Conservation (phyloP, 495 filamentous ascomycete species). For the Daldinia grandis region DNA sequence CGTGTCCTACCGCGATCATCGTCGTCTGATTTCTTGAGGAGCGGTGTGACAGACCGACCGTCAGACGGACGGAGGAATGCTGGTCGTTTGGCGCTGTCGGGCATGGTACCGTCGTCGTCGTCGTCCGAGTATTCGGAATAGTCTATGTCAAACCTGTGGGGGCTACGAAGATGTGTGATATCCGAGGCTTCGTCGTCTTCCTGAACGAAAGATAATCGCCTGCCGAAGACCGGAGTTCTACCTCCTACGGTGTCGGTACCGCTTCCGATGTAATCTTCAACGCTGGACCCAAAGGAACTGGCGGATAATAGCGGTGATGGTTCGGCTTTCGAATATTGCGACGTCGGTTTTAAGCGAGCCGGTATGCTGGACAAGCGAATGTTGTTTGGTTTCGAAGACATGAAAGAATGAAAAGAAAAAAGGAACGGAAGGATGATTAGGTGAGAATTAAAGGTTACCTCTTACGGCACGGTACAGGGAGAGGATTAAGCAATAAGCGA, state of each 20-base stretch:
- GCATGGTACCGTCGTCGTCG: conserved; percentile 45
- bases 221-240: conserved; percentile 32
- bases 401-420: neutral
- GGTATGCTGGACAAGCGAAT: conserved; percentile 40
- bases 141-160: conserved; percentile 25
- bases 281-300: conserved; percentile 39
- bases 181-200: conserved; percentile 39
- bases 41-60: conserved; percentile 62
- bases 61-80: conserved; percentile 59
- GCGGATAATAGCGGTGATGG: conserved; percentile 37
- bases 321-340: conserved; percentile 30
- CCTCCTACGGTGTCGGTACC: conserved; percentile 42
- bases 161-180: conserved; percentile 21
- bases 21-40: conserved; percentile 56
- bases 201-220: conserved; percentile 31
- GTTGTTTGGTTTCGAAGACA: conserved; percentile 29
- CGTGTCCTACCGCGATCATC: conserved; percentile 62
- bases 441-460: conserved; percentile 14
- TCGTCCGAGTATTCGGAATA: conserved; percentile 35
- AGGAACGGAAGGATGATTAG: conserved; percentile 6
- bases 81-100: conserved; percentile 42
- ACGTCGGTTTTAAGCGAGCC: conserved; percentile 34
- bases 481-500: neutral
- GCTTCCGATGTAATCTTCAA: conserved; percentile 42
- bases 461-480: neutral